These are phyloP conservation scores for Colletotrichum incanum DNA, from an alignment of 2,329 filamentous ascomycete species.

Conservation along the genomic window DNA sequence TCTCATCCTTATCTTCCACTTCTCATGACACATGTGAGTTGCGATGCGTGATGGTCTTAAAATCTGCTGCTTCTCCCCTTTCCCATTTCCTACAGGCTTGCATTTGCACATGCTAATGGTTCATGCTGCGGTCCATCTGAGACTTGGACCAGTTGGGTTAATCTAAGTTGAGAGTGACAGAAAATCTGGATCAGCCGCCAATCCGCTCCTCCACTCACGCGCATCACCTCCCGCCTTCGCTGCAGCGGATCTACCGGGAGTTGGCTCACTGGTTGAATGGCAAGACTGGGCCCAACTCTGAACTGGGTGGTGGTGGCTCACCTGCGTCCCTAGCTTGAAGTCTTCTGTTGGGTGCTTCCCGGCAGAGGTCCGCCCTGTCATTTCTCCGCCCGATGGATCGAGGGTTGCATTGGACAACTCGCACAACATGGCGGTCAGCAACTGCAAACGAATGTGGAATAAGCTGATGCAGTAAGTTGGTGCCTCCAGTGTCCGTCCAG, in stretches of 20 bases:
- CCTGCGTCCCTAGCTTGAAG: constrained; percentile 12
- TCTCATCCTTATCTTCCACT: not conserved
- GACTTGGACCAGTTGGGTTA: not conserved
- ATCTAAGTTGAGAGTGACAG: constrained; percentile 20
- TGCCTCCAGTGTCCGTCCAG: not conserved
- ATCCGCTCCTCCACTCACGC: constrained; percentile 15
- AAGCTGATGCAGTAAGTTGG: not conserved
- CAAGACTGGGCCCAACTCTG: not conserved
- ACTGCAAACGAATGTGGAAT: not conserved
- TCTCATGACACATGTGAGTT: not conserved
- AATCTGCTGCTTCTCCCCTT: not conserved
- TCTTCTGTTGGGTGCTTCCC: constrained; percentile 15
- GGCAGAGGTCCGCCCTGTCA: constrained; percentile 12
- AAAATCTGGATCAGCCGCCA: constrained; percentile 19
- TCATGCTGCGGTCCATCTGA: not conserved
- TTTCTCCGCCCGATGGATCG: constrained; percentile 5
- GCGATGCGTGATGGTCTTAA: not conserved
- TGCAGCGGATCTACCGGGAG: constrained; percentile 41
- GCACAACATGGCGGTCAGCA: constrained; percentile 18
- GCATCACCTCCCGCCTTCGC: constrained; percentile 6
- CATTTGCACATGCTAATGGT: constrained; percentile 25
- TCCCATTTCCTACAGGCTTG: not conserved
- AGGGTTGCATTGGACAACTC: not conserved
- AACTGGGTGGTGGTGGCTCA: constrained; percentile 16
- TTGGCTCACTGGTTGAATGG: constrained; percentile 16